A percentile compares a stretch with the other conserved stretches of the same genome.
Evolutionary conservation across 2,329 filamentous ascomycete genomes (phyloP).

Genomic region (Cladophialophora chaetospira): DNA sequence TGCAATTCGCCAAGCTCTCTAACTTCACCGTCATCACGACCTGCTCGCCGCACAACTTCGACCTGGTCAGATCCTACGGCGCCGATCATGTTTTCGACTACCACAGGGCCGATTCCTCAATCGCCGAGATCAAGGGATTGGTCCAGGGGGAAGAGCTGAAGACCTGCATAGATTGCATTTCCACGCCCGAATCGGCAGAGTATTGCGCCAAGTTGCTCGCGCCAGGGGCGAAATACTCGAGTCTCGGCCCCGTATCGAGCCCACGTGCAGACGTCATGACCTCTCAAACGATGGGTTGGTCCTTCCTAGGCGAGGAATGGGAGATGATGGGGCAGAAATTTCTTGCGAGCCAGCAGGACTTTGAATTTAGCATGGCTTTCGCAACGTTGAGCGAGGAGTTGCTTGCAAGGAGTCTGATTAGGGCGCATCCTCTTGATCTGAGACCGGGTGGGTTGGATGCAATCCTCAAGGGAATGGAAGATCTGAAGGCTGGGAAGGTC

Average conservation of each 20-base stretch:
- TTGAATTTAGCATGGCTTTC: constrained; percentile 47
- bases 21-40: constrained; percentile 47
- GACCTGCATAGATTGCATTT: constrained; percentile 42
- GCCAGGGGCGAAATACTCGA: constrained; percentile 33
- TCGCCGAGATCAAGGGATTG: constrained; percentile 36
- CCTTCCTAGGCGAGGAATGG: constrained; percentile 37
- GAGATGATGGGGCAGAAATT: constrained; percentile 4
- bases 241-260: constrained; percentile 33
- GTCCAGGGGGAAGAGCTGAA: constrained; percentile 39
- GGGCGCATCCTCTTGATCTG: constrained; percentile 45
- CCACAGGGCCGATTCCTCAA: constrained; percentile 38
- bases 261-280: constrained; percentile 38
- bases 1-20: constrained; percentile 45
- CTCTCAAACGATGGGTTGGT: constrained; percentile 38
- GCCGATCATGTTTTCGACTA: constrained; percentile 51
- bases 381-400: constrained; percentile 42
- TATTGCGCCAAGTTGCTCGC: constrained; percentile 40
- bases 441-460: constrained; percentile 46
- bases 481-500: constrained; percentile 48
- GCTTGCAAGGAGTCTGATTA: constrained; percentile 46
- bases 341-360: constrained; percentile 39
- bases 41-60: constrained; percentile 46
- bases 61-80: constrained; percentile 47
- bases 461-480: constrained; percentile 47
- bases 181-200: constrained; percentile 32